Conservation (phyloP, 2,329 filamentous ascomycete species). For the Delphinella strobiligena region DNA sequence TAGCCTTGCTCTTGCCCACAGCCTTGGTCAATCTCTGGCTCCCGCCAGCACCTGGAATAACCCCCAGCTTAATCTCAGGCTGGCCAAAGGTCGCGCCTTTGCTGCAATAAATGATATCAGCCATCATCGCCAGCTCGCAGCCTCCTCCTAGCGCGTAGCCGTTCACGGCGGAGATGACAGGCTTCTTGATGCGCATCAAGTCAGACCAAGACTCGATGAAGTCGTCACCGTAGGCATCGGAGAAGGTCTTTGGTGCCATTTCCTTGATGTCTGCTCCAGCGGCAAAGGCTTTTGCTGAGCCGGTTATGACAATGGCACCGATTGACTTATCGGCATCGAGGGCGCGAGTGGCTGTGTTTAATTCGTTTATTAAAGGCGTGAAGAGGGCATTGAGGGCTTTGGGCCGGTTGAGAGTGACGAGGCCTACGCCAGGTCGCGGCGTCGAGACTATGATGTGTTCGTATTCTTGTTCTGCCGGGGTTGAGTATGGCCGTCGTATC, state of each 20-base stretch:
- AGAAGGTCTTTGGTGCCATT: constrained; percentile 88
- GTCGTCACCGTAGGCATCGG: constrained; percentile 71
- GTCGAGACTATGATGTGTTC: constrained; percentile 26
- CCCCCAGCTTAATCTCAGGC: constrained; percentile 91
- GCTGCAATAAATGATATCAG: constrained; percentile 86
- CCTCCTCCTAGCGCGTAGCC: constrained; percentile 91
- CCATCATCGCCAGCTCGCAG: constrained; percentile 96
- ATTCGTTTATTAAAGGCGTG: constrained; percentile 79
- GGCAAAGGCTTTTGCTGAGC: constrained; percentile 81
- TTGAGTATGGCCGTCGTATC: too few species aligned
- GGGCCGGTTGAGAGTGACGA: constrained; percentile 64
- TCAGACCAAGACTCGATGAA: constrained; percentile 95
- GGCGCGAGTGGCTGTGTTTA: constrained; percentile 64
- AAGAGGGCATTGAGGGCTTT: constrained; percentile 92
- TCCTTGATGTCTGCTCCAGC: constrained; percentile 98
- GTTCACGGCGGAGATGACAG: constrained; percentile 85
- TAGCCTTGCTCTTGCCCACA: constrained; percentile 59
- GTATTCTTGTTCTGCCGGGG: too few species aligned
- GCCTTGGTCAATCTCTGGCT: constrained; percentile 75
- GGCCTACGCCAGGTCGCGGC: constrained; percentile 9
- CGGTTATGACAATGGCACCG: constrained; percentile 72
- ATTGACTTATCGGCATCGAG: constrained; percentile 60
- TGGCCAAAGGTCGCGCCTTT: constrained; percentile 82
- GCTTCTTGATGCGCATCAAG: constrained; percentile 77
- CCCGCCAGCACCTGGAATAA: constrained; percentile 83